These are phyloP conservation scores for Metschnikowia lunata DNA, from an alignment of 805 yeast species.

Conservation along the genomic window DNA sequence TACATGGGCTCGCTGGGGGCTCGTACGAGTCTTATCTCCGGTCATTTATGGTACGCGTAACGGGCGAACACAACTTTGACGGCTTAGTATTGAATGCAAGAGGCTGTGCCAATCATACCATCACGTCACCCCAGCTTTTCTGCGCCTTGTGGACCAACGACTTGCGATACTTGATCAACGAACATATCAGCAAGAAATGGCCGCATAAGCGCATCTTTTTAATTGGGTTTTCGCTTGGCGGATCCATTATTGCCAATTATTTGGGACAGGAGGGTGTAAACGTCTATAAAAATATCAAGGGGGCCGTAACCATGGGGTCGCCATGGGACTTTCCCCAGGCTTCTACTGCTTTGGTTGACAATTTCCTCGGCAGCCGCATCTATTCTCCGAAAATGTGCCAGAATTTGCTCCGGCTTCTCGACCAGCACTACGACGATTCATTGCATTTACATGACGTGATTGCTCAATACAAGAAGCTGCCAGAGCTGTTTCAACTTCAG, in stretches of 20 bases:
- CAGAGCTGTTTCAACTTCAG: conserved; percentile 28
- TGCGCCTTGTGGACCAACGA: conserved; percentile 70
- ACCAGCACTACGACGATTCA: conserved; percentile 28
- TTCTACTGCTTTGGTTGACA: conserved; percentile 37
- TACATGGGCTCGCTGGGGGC: conserved; percentile 79
- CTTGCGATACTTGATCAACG: conserved; percentile 53
- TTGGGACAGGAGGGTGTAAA: conserved; percentile 58
- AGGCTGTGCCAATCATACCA: conserved; percentile 73
- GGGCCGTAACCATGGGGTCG: conserved; percentile 56
- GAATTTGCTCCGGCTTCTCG: conserved; percentile 31
- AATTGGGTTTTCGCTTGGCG: conserved; percentile 72
- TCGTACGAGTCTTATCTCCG: conserved; percentile 72
- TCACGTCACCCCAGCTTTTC: conserved; percentile 64
- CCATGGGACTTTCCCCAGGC: conserved; percentile 73
- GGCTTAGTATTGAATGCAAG: conserved; percentile 62
- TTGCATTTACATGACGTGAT: conserved; percentile 22
- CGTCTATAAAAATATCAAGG: conserved; percentile 47
- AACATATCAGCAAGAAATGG: conserved; percentile 44
- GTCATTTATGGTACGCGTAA: conserved; percentile 45
- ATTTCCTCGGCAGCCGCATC: conserved; percentile 33
- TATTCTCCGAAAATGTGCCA: conserved; percentile 43
- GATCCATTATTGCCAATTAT: conserved; percentile 60
- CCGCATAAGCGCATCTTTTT: conserved; percentile 63
- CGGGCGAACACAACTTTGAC: conserved; percentile 43
- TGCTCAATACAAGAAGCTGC: conserved; percentile 26